Conservation (phyloP, 2,329 filamentous ascomycete species). For the Grosmannia clavigera region DNA sequence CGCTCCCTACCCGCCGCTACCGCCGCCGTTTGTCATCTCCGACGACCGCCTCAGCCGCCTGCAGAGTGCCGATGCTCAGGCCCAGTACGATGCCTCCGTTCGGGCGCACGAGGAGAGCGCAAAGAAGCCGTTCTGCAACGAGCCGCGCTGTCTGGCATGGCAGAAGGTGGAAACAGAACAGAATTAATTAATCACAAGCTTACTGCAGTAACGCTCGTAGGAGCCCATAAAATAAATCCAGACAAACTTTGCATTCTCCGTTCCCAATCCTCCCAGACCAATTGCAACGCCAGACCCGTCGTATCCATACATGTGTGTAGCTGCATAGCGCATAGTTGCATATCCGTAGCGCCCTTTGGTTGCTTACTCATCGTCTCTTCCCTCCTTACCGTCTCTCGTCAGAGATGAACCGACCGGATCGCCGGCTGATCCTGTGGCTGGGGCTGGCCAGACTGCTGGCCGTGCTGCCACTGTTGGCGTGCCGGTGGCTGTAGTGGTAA, state of each 20-base stretch:
- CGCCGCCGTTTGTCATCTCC: not conserved
- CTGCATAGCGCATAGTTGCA: not conserved
- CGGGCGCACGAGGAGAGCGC: not conserved
- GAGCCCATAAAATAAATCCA: too few species aligned
- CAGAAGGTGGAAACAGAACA: too few species aligned
- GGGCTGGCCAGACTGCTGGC: not conserved
- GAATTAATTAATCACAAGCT: too few species aligned
- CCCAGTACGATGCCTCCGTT: not conserved
- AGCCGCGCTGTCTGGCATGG: not conserved
- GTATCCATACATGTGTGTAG: too few species aligned
- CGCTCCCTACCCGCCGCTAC: not conserved
- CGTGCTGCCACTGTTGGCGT: not conserved
- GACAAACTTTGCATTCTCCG: too few species aligned
- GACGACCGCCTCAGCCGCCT: not conserved
- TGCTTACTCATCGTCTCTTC: not conserved
- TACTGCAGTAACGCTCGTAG: too few species aligned
- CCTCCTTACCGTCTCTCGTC: not conserved
- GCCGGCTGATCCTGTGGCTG: not conserved
- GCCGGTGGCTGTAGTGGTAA: not conserved
- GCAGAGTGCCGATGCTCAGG: not conserved
- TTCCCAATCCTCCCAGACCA: too few species aligned
- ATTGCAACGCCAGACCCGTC: too few species aligned
- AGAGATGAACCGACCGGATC: not conserved
- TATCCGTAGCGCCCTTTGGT: not conserved
- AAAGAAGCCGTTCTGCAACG: constrained; percentile 3